These are phyloP conservation scores for Penicillium fuscoglaucum DNA, from an alignment of 2,329 filamentous ascomycete genomes.

Conservation along the genomic window DNA sequence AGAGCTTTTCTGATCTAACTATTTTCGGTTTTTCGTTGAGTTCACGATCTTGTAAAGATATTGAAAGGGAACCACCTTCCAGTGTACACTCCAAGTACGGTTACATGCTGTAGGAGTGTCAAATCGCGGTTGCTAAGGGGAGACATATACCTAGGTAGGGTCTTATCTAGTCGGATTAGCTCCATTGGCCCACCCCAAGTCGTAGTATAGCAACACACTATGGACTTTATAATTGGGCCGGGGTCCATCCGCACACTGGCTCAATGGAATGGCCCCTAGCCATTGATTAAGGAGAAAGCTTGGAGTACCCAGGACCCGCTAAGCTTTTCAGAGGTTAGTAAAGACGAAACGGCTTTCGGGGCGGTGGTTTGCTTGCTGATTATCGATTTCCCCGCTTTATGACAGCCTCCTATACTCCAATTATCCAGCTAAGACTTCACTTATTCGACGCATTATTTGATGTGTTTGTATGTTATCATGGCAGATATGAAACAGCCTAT, in stretches of 20 bases:
- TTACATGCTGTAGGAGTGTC: not conserved
- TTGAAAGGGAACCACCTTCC: not conserved
- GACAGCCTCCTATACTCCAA: not conserved
- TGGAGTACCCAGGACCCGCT: not conserved
- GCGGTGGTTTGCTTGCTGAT: not conserved
- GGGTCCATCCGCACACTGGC: not conserved
- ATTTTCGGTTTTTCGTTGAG: not conserved
- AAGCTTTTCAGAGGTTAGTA: not conserved
- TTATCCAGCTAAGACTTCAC: not conserved
- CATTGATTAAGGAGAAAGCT: not conserved
- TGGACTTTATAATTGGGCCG: not conserved
- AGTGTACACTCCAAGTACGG: not conserved
- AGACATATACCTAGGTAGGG: too few relatives aligned
- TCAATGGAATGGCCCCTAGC: not conserved
- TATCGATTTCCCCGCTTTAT: not conserved
- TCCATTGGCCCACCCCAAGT: too few relatives aligned
- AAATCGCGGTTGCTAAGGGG: not conserved
- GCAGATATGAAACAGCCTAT: not conserved
- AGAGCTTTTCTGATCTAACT: not conserved
- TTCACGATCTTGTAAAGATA: not conserved
- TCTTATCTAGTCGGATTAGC: not conserved
- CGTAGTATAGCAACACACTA: not conserved
- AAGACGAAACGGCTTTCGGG: not conserved
- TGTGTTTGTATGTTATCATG: not conserved
- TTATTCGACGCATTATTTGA: not conserved